Percentiles rank a stretch among this genome's conserved stretches.
phyloP scores from a whole-genome alignment of 805 yeast species.

The Vanderwaltozyma yarrowii region DNA sequence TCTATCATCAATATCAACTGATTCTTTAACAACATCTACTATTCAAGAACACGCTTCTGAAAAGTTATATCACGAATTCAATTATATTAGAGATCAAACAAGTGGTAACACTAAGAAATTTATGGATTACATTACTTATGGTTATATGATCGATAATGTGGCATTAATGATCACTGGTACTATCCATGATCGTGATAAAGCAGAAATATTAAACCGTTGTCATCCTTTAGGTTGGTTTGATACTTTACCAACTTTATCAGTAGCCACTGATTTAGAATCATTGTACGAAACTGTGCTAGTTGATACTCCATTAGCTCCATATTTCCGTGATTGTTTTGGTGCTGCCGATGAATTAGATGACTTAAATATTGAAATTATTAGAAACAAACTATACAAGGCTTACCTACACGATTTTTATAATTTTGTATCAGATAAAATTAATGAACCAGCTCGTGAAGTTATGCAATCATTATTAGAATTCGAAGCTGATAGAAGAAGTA shows the following conservation, averaged over 20 bases:
- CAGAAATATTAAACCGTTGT: conserved; percentile 80
- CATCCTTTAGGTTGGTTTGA: conserved; percentile 99
- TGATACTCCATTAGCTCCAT: conserved; percentile 96
- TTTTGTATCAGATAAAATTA: conserved; percentile 52
- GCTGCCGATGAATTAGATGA: conserved; percentile 85
- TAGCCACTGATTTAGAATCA: conserved; percentile 92
- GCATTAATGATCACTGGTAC: conserved; percentile 95
- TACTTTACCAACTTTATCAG: conserved; percentile 87
- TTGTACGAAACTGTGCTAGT: conserved; percentile 84
- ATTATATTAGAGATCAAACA: conserved; percentile 75
- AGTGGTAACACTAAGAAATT: conserved; percentile 71
- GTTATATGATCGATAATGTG: conserved; percentile 98
- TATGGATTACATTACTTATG: conserved; percentile 87
- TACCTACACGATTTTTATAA: conserved; percentile 78
- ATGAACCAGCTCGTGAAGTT: conserved; percentile 68
- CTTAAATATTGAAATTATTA: conserved; percentile 85
- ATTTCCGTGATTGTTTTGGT: conserved; percentile 82
- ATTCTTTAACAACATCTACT: conserved; percentile 71
- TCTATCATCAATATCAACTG: conserved; percentile 65
- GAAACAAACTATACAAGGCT: conserved; percentile 87
- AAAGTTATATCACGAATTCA: conserved; percentile 73
- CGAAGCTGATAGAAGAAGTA: conserved; percentile 92
- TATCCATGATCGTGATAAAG: conserved; percentile 83
- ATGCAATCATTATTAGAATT: conserved; percentile 72
- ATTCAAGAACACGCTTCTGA: conserved; percentile 70